Percentiles rank a stretch among this genome's conserved stretches.
These are phyloP conservation scores for Debaryomyces singareniensis DNA, from an alignment of 1,139 yeast species.

Conservation along the genomic window DNA sequence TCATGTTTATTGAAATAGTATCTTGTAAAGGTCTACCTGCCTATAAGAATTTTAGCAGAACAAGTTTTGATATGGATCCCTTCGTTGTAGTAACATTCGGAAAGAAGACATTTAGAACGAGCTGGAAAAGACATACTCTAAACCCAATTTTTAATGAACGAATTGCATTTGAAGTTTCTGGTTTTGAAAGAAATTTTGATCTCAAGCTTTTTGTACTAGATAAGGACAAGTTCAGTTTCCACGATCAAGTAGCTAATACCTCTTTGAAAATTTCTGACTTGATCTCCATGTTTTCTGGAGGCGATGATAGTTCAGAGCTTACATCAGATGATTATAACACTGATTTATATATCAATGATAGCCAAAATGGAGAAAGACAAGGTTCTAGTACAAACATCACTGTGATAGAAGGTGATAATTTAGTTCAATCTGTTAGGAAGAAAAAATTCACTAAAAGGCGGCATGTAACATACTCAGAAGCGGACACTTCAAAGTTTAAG, in stretches of 20 bases:
- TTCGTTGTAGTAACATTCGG: constrained; percentile 91
- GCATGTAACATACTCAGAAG: constrained; percentile 20
- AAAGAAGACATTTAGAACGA: constrained; percentile 78
- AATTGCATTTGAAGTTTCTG: constrained; percentile 69
- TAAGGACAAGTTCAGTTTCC: constrained; percentile 74
- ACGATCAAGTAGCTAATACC: constrained; percentile 73
- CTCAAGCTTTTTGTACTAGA: constrained; percentile 73
- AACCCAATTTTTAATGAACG: constrained; percentile 81
- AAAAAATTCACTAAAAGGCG: constrained; percentile 23
- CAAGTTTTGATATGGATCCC: constrained; percentile 94
- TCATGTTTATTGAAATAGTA: constrained; percentile 68
- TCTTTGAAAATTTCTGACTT: constrained; percentile 48
- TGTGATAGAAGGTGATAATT: constrained; percentile 25
- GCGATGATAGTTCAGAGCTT: neutral
- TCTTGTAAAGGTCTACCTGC: constrained; percentile 72
- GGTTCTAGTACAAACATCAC: constrained; percentile 12
- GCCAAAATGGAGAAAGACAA: constrained; percentile 5
- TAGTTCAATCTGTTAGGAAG: constrained; percentile 22
- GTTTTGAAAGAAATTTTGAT: constrained; percentile 59
- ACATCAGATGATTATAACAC: neutral
- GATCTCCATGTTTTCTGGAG: constrained; percentile 14
- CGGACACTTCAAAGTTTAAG: constrained; percentile 38
- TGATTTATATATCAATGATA: neutral
- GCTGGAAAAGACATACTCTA: constrained; percentile 76
- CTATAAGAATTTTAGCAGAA: constrained; percentile 49